phyloP scores from a whole-genome alignment of 169 alveolate genomes.

The Perkinsus chesapeaki region DNA sequence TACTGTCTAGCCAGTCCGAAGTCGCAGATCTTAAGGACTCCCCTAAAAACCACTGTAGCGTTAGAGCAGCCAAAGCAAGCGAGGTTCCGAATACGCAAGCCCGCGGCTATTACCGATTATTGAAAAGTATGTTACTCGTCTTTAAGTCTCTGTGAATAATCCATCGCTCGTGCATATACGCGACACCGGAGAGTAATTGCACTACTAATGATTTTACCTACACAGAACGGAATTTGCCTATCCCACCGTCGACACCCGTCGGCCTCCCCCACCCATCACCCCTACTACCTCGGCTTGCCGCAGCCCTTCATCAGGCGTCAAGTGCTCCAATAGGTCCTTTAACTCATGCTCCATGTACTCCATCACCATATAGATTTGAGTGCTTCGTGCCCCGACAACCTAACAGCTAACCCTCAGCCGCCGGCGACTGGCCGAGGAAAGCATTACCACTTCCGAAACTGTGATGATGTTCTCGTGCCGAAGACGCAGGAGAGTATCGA shows the following conservation, averaged over 20 bases:
- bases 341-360: slow-evolving; percentile 94
- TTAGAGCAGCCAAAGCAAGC: neutral
- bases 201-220: neutral
- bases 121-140: slow-evolving; percentile 70
- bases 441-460: slow-evolving; percentile 72
- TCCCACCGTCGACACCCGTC: neutral
- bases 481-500: slow-evolving; percentile 80
- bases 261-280: neutral
- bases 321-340: slow-evolving; percentile 75
- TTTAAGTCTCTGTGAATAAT: slow-evolving; percentile 82
- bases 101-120: slow-evolving; percentile 44
- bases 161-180: slow-evolving; percentile 70
- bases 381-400: neutral
- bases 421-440: slow-evolving; percentile 36
- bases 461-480: slow-evolving; percentile 81
- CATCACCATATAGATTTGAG: slow-evolving; percentile 58
- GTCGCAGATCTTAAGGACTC: slow-evolving; percentile 60
- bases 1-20: slow-evolving; percentile 83
- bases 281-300: neutral
- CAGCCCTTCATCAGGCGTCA: neutral
- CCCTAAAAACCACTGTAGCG: neutral
- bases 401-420: neutral
- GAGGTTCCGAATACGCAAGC: neutral
- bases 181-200: slow-evolving; percentile 58
- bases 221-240: neutral